Evolutionary conservation across 495 filamentous ascomycete species (phyloP).

Genomic region (Staphylotrichum tortipilum): DNA sequence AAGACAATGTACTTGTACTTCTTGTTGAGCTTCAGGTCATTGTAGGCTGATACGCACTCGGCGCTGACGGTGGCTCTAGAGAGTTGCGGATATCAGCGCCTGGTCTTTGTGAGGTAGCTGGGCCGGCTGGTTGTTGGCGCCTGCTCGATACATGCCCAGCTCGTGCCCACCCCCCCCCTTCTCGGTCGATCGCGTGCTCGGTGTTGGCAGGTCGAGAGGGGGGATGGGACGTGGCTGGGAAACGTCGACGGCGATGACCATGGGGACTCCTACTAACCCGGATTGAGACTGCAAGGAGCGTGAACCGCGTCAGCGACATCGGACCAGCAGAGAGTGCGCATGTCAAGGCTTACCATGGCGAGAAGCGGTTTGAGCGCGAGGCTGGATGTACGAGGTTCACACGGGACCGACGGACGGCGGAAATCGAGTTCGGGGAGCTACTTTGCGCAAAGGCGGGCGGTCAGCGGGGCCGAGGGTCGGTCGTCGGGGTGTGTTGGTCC

Average conservation of each 20-base stretch:
- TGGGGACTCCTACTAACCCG: slow-evolving; percentile 49
- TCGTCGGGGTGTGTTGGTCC: neutral
- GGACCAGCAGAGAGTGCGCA: neutral
- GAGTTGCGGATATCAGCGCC: slow-evolving; percentile 18
- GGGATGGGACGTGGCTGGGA: neutral
- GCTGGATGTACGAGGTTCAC: neutral
- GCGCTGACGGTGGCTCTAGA: slow-evolving; percentile 65
- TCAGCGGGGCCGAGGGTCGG: no score
- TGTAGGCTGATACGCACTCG: slow-evolving; percentile 77
- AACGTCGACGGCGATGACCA: slow-evolving; percentile 2
- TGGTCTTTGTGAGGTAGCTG: neutral
- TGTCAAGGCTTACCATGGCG: slow-evolving; percentile 3
- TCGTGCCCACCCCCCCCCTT: neutral
- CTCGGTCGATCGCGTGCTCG: slow-evolving; percentile 6
- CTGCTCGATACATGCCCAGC: neutral
- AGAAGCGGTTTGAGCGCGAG: neutral
- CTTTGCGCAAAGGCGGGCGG: no score
- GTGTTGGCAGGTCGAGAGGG: slow-evolving; percentile 8
- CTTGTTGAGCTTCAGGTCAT: slow-evolving; percentile 84
- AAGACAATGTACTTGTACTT: slow-evolving; percentile 92
- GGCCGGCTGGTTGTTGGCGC: neutral
- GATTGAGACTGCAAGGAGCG: slow-evolving; percentile 57
- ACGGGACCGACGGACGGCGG: neutral
- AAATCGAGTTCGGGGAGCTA: neutral
- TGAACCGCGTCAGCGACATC: slow-evolving; percentile 4